Percentiles rank a stretch among this genome's conserved stretches.
These are phyloP conservation scores for Clarireedia paspali DNA, from an alignment of 2,329 filamentous ascomycete species.

Conservation along the genomic window DNA sequence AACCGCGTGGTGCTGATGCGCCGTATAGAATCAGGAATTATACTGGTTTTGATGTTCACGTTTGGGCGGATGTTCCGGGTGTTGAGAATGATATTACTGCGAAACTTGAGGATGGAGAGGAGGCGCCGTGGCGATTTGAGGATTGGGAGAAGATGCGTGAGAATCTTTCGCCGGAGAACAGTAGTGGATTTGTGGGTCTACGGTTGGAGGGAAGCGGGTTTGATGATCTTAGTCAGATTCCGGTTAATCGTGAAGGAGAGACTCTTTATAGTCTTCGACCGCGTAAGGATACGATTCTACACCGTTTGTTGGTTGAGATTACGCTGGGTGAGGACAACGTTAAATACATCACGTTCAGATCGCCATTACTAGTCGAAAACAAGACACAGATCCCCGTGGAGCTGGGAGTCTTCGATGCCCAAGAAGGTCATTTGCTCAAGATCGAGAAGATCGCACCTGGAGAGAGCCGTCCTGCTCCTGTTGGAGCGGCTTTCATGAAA, in stretches of 20 bases:
- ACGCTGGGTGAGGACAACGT: constrained; percentile 89
- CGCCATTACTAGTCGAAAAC: constrained; percentile 87
- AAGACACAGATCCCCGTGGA: constrained; percentile 95
- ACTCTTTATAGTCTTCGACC: constrained; percentile 83
- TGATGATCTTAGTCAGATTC: constrained; percentile 79
- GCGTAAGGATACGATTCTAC: constrained; percentile 74
- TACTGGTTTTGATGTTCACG: constrained; percentile 81
- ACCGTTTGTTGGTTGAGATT: constrained; percentile 87
- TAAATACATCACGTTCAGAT: constrained; percentile 94
- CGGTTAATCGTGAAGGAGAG: constrained; percentile 91
- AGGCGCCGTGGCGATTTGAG: constrained; percentile 93
- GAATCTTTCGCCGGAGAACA: constrained; percentile 77
- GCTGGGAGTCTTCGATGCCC: constrained; percentile 79
- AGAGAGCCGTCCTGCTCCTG: constrained; percentile 80
- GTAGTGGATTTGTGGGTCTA: constrained; percentile 70
- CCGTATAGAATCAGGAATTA: constrained; percentile 93
- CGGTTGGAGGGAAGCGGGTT: constrained; percentile 91
- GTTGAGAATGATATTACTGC: constrained; percentile 65
- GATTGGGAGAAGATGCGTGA: constrained; percentile 96
- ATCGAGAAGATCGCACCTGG: constrained; percentile 97
- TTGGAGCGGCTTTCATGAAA: constrained; percentile 87
- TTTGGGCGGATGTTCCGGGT: constrained; percentile 67
- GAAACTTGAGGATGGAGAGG: constrained; percentile 79
- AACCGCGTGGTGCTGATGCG: constrained; percentile 83
- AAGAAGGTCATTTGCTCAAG: constrained; percentile 85